A percentile compares a stretch with the other conserved stretches of the same genome.
Conservation (phyloP, 192 early-diverging fungal species). For the Spizellomyces sp. region DNA sequence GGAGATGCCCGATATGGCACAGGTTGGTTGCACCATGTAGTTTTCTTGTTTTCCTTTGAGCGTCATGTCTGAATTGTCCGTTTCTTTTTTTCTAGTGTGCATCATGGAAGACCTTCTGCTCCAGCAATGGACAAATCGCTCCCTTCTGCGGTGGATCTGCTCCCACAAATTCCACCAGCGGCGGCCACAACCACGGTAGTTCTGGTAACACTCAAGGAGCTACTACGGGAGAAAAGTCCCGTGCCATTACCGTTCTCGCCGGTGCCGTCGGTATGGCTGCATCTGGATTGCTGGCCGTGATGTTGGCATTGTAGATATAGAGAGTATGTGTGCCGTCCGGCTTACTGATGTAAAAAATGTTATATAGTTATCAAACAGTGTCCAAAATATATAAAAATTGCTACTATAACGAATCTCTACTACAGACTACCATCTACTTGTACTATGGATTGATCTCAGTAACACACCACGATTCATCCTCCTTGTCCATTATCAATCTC, state of each 20-base stretch:
- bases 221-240: neutral
- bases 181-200: neutral
- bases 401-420: too few species aligned
- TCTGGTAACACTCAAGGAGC: neutral
- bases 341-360: neutral
- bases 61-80: too few species aligned
- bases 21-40: too few species aligned
- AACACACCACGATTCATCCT: neutral
- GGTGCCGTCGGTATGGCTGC: too few species aligned
- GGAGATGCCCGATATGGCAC: constrained; percentile 21
- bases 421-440: too few species aligned
- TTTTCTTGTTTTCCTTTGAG: too few species aligned
- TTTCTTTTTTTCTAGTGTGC: neutral
- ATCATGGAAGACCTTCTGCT: constrained; percentile 3
- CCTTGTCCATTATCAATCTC: constrained; percentile 4
- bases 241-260: too few species aligned
- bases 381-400: too few species aligned
- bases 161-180: neutral
- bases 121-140: neutral
- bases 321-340: too few species aligned
- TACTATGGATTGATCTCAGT: constrained; percentile 1
- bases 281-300: too few species aligned
- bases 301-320: too few species aligned
- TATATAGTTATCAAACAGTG: neutral
- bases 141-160: neutral